Percentiles rank a stretch among this genome's conserved stretches.
Conservation (phyloP, 306 rosid species). For the Acacia crassicarpa region DNA sequence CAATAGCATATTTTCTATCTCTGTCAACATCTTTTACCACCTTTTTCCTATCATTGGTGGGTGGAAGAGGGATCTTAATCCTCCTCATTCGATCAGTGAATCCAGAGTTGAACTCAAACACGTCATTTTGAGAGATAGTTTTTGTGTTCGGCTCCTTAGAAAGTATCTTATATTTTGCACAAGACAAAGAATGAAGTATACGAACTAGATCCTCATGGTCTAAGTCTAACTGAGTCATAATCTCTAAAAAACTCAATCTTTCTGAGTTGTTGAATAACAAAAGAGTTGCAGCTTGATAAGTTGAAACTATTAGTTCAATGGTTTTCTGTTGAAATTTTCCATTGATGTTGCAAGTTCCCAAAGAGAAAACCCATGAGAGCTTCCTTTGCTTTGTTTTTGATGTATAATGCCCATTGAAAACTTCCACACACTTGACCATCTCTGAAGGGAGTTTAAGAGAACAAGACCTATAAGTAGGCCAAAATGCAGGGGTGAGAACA, state of each 20-base stretch:
- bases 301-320: neutral
- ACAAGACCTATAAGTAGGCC: constrained; percentile 67
- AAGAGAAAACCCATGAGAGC: neutral
- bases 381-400: neutral
- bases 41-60: constrained; percentile 53
- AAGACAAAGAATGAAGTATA: neutral
- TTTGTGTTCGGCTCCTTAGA: neutral
- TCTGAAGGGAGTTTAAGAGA: constrained; percentile 60
- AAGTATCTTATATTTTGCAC: neutral
- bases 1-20: constrained; percentile 51
- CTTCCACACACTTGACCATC: constrained; percentile 34
- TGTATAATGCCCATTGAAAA: neutral
- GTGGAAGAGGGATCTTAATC: constrained; percentile 22
- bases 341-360: neutral
- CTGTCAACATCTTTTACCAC: constrained; percentile 14
- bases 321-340: neutral
- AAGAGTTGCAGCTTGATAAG: neutral
- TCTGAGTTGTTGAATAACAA: neutral
- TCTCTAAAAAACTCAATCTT: neutral
- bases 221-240: neutral
- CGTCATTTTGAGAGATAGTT: neutral
- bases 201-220: neutral
- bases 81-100: neutral
- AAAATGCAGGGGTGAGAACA: constrained; percentile 57
- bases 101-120: no score